Conservation (phyloP, 2,329 filamentous ascomycete genomes). For the Huntiella bhutanensis region DNA sequence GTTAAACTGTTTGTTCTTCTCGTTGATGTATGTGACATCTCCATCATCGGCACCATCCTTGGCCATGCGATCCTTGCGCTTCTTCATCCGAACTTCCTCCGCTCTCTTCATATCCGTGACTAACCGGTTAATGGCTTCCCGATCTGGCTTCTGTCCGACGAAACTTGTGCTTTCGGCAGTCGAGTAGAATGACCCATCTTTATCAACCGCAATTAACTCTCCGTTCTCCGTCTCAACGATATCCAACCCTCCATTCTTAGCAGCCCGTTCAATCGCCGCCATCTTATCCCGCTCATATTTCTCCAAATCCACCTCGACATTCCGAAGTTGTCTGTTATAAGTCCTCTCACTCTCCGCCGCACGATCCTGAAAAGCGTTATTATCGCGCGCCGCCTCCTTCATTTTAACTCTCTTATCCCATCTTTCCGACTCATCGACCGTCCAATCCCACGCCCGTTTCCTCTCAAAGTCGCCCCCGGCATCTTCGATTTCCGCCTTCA, state of each 20-base stretch:
- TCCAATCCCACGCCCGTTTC: constrained; percentile 98
- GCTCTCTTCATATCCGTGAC: constrained; percentile 75
- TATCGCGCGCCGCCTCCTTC: constrained; percentile 61
- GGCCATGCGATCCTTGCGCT: constrained; percentile 59
- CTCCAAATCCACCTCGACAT: constrained; percentile 56
- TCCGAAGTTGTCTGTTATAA: constrained; percentile 76
- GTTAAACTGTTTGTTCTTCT: constrained; percentile 99
- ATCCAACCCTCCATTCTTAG: constrained; percentile 66
- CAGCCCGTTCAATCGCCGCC: constrained; percentile 66
- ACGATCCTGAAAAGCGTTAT: constrained; percentile 83
- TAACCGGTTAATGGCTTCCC: constrained; percentile 70
- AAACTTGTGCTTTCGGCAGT: constrained; percentile 70
- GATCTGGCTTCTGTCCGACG: constrained; percentile 68
- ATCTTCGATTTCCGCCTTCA: constrained; percentile 79
- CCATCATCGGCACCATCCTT: constrained; percentile 58
- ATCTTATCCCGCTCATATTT: constrained; percentile 77
- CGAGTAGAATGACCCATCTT: constrained; percentile 76
- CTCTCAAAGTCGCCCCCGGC: constrained; percentile 85
- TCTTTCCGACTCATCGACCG: constrained; percentile 75
- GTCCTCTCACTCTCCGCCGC: constrained; percentile 72
- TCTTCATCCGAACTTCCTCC: constrained; percentile 72
- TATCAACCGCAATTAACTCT: constrained; percentile 85
- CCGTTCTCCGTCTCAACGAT: constrained; percentile 92
- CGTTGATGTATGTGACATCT: constrained; percentile 97
- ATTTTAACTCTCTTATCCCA: constrained; percentile 88